These are phyloP conservation scores for Phytopythium litorale DNA, from an alignment of 352 stramenopile genomes.

Conservation along the genomic window DNA sequence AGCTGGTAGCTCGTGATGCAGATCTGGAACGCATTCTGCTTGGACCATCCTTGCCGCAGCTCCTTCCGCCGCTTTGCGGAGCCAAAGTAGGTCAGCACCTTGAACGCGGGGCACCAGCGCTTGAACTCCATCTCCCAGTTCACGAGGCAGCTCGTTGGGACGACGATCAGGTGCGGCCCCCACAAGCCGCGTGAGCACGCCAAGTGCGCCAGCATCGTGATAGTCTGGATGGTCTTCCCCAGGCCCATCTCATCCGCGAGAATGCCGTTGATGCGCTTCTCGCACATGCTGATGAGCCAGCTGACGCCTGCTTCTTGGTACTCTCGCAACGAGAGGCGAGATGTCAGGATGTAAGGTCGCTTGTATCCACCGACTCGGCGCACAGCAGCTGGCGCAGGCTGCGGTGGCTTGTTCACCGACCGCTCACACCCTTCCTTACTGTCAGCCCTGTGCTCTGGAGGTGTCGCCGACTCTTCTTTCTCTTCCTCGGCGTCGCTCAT, in stretches of 20 bases:
- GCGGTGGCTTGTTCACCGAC: not conserved
- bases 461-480: not conserved
- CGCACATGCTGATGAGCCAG: conserved; percentile 98
- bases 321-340: conserved; percentile 57
- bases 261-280: conserved; percentile 97
- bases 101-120: conserved; percentile 95
- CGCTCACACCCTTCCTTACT: not conserved
- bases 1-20: conserved; percentile 99
- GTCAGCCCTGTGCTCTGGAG: not conserved
- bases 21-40: conserved; percentile 95
- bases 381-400: not conserved
- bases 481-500: not conserved
- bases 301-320: conserved; percentile 91
- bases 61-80: conserved; percentile 94
- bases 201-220: conserved; percentile 95
- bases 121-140: conserved; percentile 99
- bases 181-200: conserved; percentile 90
- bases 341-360: conserved; percentile 68
- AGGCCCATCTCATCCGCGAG: conserved; percentile 96
- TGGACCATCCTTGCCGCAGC: conserved; percentile 93
- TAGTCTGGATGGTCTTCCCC: conserved; percentile 99
- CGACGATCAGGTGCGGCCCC: conserved; percentile 98
- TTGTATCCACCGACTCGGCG: conserved; percentile 27
- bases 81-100: conserved; percentile 99
- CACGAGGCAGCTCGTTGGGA: conserved; percentile 97